phyloP scores from a whole-genome alignment of 1,139 yeast genomes.

The Taphrina flavorubra region DNA sequence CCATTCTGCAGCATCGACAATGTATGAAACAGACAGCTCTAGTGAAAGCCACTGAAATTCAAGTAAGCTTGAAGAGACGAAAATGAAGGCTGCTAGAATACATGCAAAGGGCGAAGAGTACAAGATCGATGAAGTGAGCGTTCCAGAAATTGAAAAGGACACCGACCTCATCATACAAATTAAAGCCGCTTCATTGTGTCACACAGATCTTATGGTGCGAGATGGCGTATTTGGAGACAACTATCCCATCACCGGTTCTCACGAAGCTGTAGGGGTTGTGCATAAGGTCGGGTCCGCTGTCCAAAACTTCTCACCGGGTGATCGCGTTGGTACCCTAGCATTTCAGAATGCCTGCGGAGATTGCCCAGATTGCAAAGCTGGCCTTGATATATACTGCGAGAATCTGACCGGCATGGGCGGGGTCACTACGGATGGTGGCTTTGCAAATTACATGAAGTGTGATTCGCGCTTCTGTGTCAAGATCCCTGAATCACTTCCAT shows the following conservation, averaged over 20 bases:
- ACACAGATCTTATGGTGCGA: slow-evolving; percentile 48
- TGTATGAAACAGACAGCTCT: too few species aligned
- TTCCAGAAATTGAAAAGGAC: slow-evolving; percentile 8
- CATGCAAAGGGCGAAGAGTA: slow-evolving; percentile 25
- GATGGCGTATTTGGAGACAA: slow-evolving; percentile 61
- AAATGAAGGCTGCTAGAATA: slow-evolving; percentile 27
- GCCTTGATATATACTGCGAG: slow-evolving; percentile 29
- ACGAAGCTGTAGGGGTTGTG: slow-evolving; percentile 20
- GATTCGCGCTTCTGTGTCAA: slow-evolving; percentile 85
- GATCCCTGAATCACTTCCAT: slow-evolving; percentile 71
- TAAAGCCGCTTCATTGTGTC: slow-evolving; percentile 26
- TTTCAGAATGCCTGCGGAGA: slow-evolving; percentile 24
- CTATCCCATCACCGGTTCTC: slow-evolving; percentile 23
- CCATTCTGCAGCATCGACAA: neutral
- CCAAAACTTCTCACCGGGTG: slow-evolving; percentile 6
- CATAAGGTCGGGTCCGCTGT: slow-evolving; percentile 4
- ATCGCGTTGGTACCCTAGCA: slow-evolving; percentile 21
- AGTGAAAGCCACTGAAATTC: too few species aligned
- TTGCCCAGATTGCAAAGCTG: slow-evolving; percentile 24
- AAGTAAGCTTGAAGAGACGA: neutral
- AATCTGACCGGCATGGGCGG: slow-evolving; percentile 31
- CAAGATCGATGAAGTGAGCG: slow-evolving; percentile 11
- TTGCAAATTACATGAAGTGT: slow-evolving; percentile 84
- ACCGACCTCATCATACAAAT: slow-evolving; percentile 20
- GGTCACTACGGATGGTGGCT: slow-evolving; percentile 58